Percentiles rank a stretch among this genome's conserved stretches.
These are phyloP conservation scores for Psilocybe azurescens DNA, from an alignment of 768 basidiomycete genomes.

Conservation along the genomic window DNA sequence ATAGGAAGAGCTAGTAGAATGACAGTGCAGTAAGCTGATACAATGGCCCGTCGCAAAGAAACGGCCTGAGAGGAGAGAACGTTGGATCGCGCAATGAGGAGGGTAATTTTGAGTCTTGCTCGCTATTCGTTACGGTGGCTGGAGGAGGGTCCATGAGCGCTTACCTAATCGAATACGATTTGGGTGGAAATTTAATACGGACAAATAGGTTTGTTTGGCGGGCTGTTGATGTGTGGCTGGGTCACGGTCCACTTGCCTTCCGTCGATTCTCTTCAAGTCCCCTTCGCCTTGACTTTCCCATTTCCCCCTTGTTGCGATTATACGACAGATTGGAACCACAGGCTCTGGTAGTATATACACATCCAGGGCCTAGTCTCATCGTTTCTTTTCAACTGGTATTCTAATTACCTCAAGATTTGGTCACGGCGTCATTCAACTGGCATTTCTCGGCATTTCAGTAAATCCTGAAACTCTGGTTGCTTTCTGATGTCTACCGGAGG, in stretches of 20 bases:
- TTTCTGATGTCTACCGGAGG: conserved; percentile 46
- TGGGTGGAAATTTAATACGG: conserved; percentile 30
- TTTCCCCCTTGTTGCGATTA: conserved; percentile 11
- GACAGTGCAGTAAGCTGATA: conserved; percentile 79
- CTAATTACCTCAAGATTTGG: conserved; percentile 17
- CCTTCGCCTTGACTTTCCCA: conserved; percentile 16
- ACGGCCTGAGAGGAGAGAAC: conserved; percentile 57
- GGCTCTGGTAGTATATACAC: conserved; percentile 10
- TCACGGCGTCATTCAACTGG: conserved; percentile 2
- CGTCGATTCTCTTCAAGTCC: conserved; percentile 19
- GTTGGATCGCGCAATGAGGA: conserved; percentile 50
- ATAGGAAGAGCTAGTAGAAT: conserved; percentile 82
- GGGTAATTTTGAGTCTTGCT: conserved; percentile 13
- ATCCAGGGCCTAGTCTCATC: conserved; percentile 3
- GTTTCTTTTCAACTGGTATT: conserved; percentile 11
- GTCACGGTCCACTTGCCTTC: conserved; percentile 18
- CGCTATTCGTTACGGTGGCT: conserved; percentile 4
- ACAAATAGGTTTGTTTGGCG: conserved; percentile 27
- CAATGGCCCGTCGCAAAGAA: conserved; percentile 58
- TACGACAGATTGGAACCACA: not conserved
- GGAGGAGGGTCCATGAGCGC: conserved; percentile 24
- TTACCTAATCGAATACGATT: conserved; percentile 23
- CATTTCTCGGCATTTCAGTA: conserved; percentile 1
- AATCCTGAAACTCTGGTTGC: conserved; percentile 15
- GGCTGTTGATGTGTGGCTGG: conserved; percentile 34